phyloP scores from a whole-genome alignment of 371 early-diverging fungal species.

The Circinella umbellata region DNA sequence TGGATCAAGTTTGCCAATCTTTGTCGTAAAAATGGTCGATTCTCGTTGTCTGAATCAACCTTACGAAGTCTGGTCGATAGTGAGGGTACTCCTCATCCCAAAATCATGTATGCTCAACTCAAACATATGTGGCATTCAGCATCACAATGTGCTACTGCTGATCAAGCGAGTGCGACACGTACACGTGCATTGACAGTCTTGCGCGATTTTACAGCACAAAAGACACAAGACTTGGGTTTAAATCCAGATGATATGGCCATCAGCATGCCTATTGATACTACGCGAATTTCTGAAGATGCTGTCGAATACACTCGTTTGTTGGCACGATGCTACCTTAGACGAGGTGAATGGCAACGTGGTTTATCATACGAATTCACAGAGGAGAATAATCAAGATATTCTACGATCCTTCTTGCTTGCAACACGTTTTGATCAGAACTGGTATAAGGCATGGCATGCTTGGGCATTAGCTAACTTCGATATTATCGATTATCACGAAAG shows the following conservation, averaged over 20 bases:
- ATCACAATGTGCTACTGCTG: conserved; percentile 32
- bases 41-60: conserved; percentile 84
- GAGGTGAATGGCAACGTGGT: conserved; percentile 92
- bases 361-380: conserved; percentile 80
- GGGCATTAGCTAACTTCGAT: conserved; percentile 95
- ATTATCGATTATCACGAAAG: conserved; percentile 81
- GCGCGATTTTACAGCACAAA: conserved; percentile 67
- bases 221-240: conserved; percentile 62
- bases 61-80: conserved; percentile 62
- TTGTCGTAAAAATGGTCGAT: conserved; percentile 90
- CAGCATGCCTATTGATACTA: conserved; percentile 56
- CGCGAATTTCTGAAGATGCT: conserved; percentile 54
- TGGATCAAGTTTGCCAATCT: conserved; percentile 96
- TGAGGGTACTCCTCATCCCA: conserved; percentile 62
- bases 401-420: conserved; percentile 85
- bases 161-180: conserved; percentile 59
- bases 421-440: conserved; percentile 92
- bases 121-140: conserved; percentile 95
- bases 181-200: conserved; percentile 62
- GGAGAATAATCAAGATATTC: conserved; percentile 79
- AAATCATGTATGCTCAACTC: conserved; percentile 91
- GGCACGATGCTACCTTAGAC: conserved; percentile 91
- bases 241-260: conserved; percentile 65
- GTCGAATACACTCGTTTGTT: conserved; percentile 67
- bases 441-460: conserved; percentile 99